Evolutionary conservation across 1,284 basidiomycete species (phyloP), one percentile per base, ranked within the genome.

Genomic region (Mycosarcoma mackinlayi): DNA sequence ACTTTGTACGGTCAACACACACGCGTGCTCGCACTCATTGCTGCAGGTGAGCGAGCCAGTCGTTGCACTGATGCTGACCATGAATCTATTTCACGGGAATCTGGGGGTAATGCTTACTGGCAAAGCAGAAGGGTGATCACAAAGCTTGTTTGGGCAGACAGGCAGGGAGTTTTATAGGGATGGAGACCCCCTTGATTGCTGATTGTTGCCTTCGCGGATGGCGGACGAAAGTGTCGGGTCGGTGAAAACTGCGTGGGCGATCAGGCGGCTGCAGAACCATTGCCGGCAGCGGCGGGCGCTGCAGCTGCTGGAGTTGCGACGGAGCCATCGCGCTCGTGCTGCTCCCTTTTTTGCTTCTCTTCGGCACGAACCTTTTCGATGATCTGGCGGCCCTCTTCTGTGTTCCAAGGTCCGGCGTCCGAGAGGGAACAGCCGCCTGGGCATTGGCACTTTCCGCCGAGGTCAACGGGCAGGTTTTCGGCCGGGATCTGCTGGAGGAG

Each of bases 361-460:
- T 78, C 70, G 24, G 39, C 64, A 30, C 75, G 54, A 16, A 77
- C 76, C 58, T 73, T 66, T 24, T 65, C 64, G 44, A 83, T 75
- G 42, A 80, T 77, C 57, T 73, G 59, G 28, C 68, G 53, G 16
- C 82, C 85, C 39, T 80, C 71, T 9, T 78, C 77, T 5, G 79
- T 81, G 83, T 93, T 92, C 95, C 95, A 98, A 9, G 95, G 95
- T 7, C 95, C 95, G 0, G 89, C 91, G 84, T 98, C 92, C 76
- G 90, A 91, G 84, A 94, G 82, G 59, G 89, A 90, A 84, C 95
- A 98, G 3, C 93, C 91, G 6, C 88, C 91, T 0, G 80, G 75
- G 77, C 94, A 97, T 16, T 86, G 82, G 83, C 94, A 97, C 55
- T 75, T 85, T 3, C 95, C 95, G 14, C 95, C 94, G 79, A 96